Conservation (phyloP, 2,329 filamentous ascomycete genomes). For the Mycosphaerelloides madeirae region DNA sequence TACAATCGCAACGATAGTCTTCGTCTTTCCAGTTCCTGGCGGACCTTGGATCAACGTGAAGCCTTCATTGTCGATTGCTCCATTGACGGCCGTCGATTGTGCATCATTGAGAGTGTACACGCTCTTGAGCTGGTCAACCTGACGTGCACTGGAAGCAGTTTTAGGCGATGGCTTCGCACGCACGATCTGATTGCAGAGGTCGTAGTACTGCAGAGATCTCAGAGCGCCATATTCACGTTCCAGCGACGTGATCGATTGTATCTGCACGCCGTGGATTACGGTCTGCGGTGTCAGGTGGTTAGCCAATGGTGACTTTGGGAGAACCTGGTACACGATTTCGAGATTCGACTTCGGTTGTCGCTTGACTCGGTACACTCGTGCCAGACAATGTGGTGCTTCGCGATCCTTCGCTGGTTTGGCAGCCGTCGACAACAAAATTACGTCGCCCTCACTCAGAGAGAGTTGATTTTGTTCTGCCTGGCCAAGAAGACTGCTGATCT, state of each 20-base stretch:
- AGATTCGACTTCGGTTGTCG: constrained; percentile 69
- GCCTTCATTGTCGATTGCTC: constrained; percentile 89
- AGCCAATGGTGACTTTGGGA: constrained; percentile 43
- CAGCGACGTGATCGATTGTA: constrained; percentile 89
- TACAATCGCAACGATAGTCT: constrained; percentile 95
- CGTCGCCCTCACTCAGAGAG: constrained; percentile 75
- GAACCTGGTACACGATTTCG: constrained; percentile 82
- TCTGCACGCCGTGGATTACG: constrained; percentile 69
- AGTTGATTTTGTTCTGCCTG: constrained; percentile 65
- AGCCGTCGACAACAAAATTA: constrained; percentile 76
- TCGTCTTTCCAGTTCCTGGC: constrained; percentile 87
- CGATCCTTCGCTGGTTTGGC: constrained; percentile 63
- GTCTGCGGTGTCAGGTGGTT: constrained; percentile 59
- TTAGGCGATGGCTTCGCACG: constrained; percentile 86
- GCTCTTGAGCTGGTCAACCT: constrained; percentile 61
- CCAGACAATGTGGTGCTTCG: constrained; percentile 73
- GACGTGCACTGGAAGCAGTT: constrained; percentile 71
- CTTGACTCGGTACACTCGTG: constrained; percentile 72
- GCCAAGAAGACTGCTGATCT: constrained; percentile 80
- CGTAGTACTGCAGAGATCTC: constrained; percentile 88
- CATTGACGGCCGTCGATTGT: constrained; percentile 86
- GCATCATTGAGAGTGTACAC: constrained; percentile 83
- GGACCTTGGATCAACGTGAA: constrained; percentile 96
- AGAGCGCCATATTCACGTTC: constrained; percentile 93
- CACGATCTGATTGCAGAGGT: constrained; percentile 87